Evolutionary conservation across 768 basidiomycete species (phyloP), one percentile per base, ranked within the genome.

Genomic region (Tulasnella sp.): DNA sequence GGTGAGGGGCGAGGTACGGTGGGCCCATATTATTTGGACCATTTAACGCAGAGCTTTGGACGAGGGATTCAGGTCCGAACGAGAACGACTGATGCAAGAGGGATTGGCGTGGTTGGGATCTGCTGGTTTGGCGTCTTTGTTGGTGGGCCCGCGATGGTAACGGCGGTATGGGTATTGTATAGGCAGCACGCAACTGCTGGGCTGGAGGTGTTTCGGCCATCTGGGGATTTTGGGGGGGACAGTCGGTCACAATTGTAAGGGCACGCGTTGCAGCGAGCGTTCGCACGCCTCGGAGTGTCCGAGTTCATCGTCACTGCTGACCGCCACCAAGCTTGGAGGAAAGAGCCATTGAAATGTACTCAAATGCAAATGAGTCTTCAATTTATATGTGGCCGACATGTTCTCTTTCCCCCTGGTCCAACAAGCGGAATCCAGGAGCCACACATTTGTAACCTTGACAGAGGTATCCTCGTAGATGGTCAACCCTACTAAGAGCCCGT

Each of bases 51-150:
- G 90, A 86, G 83, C 93, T 92, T 83, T 92, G 90, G 38, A 94
- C 88, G 38, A 95, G 88, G 16, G 90, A 90, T 82, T 93, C 91
- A 31, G 94, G 94, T 39, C 91, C 93, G 82, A 94, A 93, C 0
- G 94, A 95, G 85, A 95, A 94, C 3, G 93, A 93, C 56, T 75
- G 68, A 42, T 78, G 81, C 42, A 79, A 74, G 14, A 62, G 76
- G 31, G 80, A 79, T 27, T 72, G 71, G 36, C 78, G 78, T 18
- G 78, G 78, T 19, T 74, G 68, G 27, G 56, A 21, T 52, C 78
- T 77, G 52, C 27, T 62, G 56, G 76, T 52, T 56, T 56, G 52
- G 8, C 56, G 76, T n/a, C 76, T 46, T 62, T 77, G 76, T 56
- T 77, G 78, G 16, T 71, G 78, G 27, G 71, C 38, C 39, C 78